Base-by-base conservation (phyloP, 2,329 filamentous ascomycete species). In the Pseudogymnoascus sp. region DNA sequence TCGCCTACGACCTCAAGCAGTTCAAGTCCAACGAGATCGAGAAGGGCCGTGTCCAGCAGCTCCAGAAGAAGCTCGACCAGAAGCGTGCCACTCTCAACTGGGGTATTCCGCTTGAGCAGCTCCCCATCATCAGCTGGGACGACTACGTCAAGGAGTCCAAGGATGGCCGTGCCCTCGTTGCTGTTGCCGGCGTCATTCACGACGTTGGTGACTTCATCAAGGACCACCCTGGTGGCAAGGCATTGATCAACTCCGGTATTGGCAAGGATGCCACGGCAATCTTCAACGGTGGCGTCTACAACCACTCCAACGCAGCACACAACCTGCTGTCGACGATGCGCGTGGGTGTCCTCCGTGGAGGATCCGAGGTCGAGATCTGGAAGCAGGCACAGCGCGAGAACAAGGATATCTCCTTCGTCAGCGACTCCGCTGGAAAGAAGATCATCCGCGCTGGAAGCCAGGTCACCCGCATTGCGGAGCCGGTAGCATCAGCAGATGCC, bases 21-120 rank as follows among this genome's bases (percentile, higher is more conserved):
- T 96, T 96, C 86, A 89, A 90, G 70, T 79, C 85, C 78, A 96
- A 96, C 77, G 91, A 96, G 76, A 96, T 96, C 68, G 91, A 96
- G 77, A 95, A 95, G 84, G 91, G 91, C 68, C 89, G 90, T 73
- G 82, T 95, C 33, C 91, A 96, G 80, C 91, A 95, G 79, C 78
- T 88, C 67, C 91, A 95, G 83, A 95, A 95, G 89, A 95, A 95
- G 83, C 86, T 96, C 65, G 91, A 95, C 77, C 89, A 92, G 79
- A 90, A 90, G 84, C 90, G 91, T 72, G 77, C 88, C 68, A 85
- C 80, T 66, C 88, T 96, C 65, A 89, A 96, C 80, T 96, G 91
- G 91, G 91, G 91, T 75, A 84, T 88, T 68, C 90, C 91, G 65
- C 84, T 96, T 29, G 90, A 95, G 76, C 88, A 92, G 78, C 84